Evolutionary conservation across 2,329 filamentous ascomycete genomes (phyloP).

Genomic region (Metarhizium brunneum): DNA sequence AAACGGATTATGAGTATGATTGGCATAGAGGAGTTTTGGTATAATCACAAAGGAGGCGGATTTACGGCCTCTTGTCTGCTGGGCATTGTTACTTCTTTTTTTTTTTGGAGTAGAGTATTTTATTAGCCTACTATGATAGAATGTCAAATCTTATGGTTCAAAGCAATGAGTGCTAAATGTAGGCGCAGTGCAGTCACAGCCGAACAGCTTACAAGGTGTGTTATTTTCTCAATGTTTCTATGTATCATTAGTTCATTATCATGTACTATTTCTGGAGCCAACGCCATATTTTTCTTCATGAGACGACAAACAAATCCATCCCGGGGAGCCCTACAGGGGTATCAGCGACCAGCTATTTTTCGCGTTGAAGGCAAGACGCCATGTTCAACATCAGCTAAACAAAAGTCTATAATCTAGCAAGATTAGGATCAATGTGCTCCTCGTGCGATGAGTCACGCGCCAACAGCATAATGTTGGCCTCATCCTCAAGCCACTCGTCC

Average conservation of each 20-base stretch:
- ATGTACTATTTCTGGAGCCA: neutral
- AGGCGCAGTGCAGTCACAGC: too few relatives aligned
- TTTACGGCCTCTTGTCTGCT: neutral
- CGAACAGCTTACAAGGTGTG: neutral
- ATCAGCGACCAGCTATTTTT: neutral
- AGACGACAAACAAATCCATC: neutral
- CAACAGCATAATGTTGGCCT: slow-evolving; percentile 33
- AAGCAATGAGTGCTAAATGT: neutral
- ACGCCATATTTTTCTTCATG: slow-evolving; percentile 1
- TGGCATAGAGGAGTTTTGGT: neutral
- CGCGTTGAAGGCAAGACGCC: neutral
- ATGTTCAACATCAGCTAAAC: neutral
- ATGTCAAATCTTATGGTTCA: neutral
- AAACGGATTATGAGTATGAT: neutral
- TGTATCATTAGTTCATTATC: neutral
- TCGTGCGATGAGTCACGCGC: slow-evolving; percentile 17
- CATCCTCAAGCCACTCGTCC: slow-evolving; percentile 34
- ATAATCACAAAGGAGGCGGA: neutral
- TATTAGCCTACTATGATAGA: neutral
- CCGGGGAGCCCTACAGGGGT: neutral
- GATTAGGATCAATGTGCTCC: slow-evolving; percentile 24
- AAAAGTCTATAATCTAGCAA: slow-evolving; percentile 11
- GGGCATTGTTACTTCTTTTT: neutral
- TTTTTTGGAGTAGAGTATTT: neutral
- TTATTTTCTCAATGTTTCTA: neutral